phyloP scores from a whole-genome alignment of 371 early-diverging fungal species.

The Rhizopus stolonifer region DNA sequence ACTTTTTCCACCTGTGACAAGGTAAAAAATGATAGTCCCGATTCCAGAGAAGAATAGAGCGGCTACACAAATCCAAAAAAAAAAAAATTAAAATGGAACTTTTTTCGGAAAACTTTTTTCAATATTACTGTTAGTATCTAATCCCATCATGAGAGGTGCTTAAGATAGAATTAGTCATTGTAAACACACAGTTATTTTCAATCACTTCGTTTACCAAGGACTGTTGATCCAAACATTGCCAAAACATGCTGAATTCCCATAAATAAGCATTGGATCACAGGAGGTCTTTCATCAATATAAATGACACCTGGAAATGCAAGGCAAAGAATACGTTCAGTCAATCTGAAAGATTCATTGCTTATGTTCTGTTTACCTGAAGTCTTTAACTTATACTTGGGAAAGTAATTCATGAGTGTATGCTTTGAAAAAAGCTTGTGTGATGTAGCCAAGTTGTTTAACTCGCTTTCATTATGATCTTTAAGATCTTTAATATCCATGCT shows the following conservation, averaged over 20 bases:
- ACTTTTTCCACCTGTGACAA: conserved; percentile 53
- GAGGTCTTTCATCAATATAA: conserved; percentile 51
- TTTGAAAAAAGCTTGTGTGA: conserved; percentile 23
- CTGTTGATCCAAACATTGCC: conserved; percentile 64
- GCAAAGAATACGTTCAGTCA: not conserved
- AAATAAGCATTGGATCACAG: conserved; percentile 34
- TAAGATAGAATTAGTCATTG: not conserved
- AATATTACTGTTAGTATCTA: conserved; percentile 52
- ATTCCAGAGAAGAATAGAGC: conserved; percentile 59
- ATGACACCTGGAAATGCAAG: too few species aligned
- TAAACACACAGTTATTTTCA: not conserved
- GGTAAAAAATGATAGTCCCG: conserved; percentile 58
- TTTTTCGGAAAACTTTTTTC: not conserved
- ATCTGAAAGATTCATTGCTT: not conserved
- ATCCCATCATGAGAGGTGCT: conserved; percentile 55
- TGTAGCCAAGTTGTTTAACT: conserved; percentile 2
- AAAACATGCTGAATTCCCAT: conserved; percentile 58
- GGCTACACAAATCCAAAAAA: conserved; percentile 24
- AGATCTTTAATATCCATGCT: not conserved
- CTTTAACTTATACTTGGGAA: conserved; percentile 23
- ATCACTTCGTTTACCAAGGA: conserved; percentile 39
- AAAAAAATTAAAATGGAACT: not conserved
- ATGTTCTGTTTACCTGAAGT: conserved; percentile 13
- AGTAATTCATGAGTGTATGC: conserved; percentile 21
- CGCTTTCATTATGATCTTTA: not conserved